Base-by-base conservation (phyloP, 129 eudicot species). In the Chrysanthemum lavandulifolium region DNA sequence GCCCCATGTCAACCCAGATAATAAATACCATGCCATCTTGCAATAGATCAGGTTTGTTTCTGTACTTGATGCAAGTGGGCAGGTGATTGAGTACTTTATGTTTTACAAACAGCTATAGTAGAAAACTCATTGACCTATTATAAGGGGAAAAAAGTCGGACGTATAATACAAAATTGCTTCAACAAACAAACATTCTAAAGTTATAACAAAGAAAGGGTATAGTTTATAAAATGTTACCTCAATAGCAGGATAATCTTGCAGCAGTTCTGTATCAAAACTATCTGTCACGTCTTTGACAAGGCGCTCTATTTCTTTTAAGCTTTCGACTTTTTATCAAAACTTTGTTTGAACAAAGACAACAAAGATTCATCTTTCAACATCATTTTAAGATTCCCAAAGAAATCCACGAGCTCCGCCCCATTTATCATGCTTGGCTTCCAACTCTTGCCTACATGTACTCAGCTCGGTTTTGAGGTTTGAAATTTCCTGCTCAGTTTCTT, bases 401-500 rank as follows among this genome's bases (percentile, higher is more conserved):
- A 85, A 76, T 71, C 74, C 65, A 71, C 80, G 31, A 92, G 85
- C 78, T 89, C 92, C 15, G 78, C 81, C 76, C 75, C 78, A 61
- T 74, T 57, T 89, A 70, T 73, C 84, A 27, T 85, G 66, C 82
- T 77, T 78, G 76, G 82, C 92, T 64, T 74, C 85, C 81, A 90
- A 76, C 80, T 90, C 99, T 80, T 90, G 82, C 81, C 79, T 82
- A 76, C 91, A 90, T 68, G 82, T 70, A 70, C 79, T 75, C 67
- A 94, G 74, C 84, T 81, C 85, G 40, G 78, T 71, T 25, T 74
- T 90, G 23, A 94, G 89, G 12, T 76, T 72, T 21, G 74, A 62
- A 59, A 82, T 83, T 82, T 88, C 94, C 79, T 77, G 62, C 73
- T 90, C 87, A 78, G 84, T 78, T 80, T 91, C 99, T 69, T 85